phyloP scores from a whole-genome alignment of 768 basidiomycete species.

The Lactifluus volemus region DNA sequence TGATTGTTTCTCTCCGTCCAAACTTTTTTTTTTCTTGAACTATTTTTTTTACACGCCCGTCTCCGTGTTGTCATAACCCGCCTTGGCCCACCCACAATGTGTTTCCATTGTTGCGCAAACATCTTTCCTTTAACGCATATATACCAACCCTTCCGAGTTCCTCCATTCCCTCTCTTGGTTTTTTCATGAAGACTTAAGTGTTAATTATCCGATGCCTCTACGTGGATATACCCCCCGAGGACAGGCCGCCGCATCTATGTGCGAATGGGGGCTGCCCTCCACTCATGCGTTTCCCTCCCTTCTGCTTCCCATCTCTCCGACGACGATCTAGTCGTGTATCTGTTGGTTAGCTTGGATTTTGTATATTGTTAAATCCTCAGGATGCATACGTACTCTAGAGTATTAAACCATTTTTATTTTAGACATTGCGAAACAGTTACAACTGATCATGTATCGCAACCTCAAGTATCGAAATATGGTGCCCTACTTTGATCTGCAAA shows the following conservation, averaged over 20 bases:
- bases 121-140: not conserved
- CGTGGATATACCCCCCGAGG: slow-evolving; percentile 1
- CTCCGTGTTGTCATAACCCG: slow-evolving; percentile 2
- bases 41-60: not conserved
- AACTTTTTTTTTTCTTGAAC: not conserved
- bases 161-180: not conserved
- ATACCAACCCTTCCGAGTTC: not conserved
- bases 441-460: too few relatives aligned
- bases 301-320: not conserved
- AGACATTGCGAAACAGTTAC: too few relatives aligned
- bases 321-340: slow-evolving; percentile 5
- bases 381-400: not conserved
- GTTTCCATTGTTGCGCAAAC: slow-evolving; percentile 9
- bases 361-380: not conserved
- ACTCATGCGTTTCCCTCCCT: not conserved
- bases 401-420: not conserved
- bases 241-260: not conserved
- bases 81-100: not conserved
- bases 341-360: slow-evolving; percentile 10
- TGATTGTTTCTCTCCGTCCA: not conserved
- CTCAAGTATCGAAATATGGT: too few relatives aligned
- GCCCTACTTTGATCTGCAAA: too few relatives aligned
- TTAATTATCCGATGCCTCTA: not conserved
- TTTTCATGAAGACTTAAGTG: not conserved
- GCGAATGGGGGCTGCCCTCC: not conserved